Evolutionary conservation across 768 basidiomycete species (phyloP), one percentile per base, ranked within the genome.

Genomic region (Trametes coccinea): DNA sequence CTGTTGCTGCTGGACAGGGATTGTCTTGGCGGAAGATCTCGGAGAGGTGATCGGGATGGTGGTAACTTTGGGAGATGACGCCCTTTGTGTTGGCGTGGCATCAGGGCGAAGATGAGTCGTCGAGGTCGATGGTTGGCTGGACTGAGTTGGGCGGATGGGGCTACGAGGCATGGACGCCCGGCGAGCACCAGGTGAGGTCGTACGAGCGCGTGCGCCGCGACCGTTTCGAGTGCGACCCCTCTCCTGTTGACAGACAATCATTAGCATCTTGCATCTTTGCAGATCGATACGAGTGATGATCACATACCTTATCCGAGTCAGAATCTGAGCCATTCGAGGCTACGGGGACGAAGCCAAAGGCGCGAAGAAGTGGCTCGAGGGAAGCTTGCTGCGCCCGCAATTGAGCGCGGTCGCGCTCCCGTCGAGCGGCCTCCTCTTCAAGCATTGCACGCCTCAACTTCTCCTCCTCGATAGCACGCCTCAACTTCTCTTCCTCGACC

Each of bases 361-460:
- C 53, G 33, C 62, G 53, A 33, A 67, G 59, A 33, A 67, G 54
- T 5, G 62, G 66, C 49, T 67, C 63, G 30, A 61, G 62, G 13
- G 60, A n/a, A 6, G 54, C 50, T 33, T 60, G 66, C 41, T 61
- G 59, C 22, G 65, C 43, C 16, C 49, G 41, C 27, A 56, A 9
- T 9, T 56, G 55, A 8, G 54, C 41, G 37, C 61, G 61, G 4
- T 52, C 45, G 10, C 59, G 58, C 37, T 59, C 53, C 22, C 51
- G 46, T 9, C 57, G 51, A 10, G 56, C 62, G 8, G 53, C 62
- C 47, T 63, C 62, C 22, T 63, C 62, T 37, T 63, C 62, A 29
- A 43, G 62, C 47, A 63, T 29, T 3, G 57, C 53, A 31, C 62
- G 62, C 17, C 62, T 46, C n/a, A 63, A 46, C 22, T 31, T 54